Evolutionary conservation across 1,139 yeast genomes (phyloP), one percentile per base, ranked within the genome.

Genomic region (Saccharomyces hybrid): DNA sequence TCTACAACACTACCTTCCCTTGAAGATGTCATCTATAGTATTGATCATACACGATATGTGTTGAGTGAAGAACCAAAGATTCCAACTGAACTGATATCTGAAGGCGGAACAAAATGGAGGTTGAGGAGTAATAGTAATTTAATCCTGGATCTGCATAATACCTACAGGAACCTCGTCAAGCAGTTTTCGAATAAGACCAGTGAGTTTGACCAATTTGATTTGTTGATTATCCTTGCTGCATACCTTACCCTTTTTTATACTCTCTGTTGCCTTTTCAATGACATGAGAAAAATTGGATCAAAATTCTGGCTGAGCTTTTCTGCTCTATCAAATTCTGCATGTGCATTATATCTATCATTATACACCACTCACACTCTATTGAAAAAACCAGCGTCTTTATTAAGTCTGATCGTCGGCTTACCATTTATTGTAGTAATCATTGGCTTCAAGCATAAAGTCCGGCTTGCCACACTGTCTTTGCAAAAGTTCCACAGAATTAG

Each of bases 391-490:
- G 86, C 93, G 38, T 83, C 96, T 5, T 76, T 89, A 55, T 74
- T 88, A 57, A 83, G 90, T 58, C 76, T 93, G 62, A 82, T 93
- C 52, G 98, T 93, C 74, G 98, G 98, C 8, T 74, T 93, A 51
- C 99, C 99, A 28, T 93, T 93, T 71, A 78, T 93, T 64, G 96
- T 91, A 23, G 93, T 96, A 26, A 85, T 91, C 7, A 83, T 93
- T 65, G 99, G 99, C 1, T 93, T 93, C 73, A 91, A 90, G 67
- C 89, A 88, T 70, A 90, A 93, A 66, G 81, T 89, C 27, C 78
- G 84, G 27, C 79, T 91, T 61, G 88, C 97, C 1, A 77, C 84
- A 29, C 71, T 77, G 49, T 63, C 72, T 26, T 50, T 67, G 53
- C 62, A 71, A 56, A 64, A 71, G 52, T 66, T 64, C 54, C 63